Evolutionary conservation across 2,329 filamentous ascomycete genomes (phyloP).

Genomic region (Fusarium xyrophilum): DNA sequence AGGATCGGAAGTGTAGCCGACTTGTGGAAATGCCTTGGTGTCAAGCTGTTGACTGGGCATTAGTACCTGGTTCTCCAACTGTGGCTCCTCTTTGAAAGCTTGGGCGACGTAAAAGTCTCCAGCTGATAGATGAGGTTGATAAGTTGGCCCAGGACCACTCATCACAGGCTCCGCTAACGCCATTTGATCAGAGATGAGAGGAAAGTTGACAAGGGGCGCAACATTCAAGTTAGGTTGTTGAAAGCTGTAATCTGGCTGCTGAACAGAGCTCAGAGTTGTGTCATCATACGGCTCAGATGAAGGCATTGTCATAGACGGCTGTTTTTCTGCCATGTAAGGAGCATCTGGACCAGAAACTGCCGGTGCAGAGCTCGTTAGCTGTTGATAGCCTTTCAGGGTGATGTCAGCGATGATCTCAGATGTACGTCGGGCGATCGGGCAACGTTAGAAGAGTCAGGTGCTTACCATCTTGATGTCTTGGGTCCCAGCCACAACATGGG

Average conservation of each 20-base stretch:
- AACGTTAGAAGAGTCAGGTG: not conserved
- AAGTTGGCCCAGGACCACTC: slow-evolving; percentile 13
- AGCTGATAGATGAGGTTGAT: slow-evolving; percentile 26
- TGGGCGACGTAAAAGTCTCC: slow-evolving; percentile 34
- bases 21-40: slow-evolving; percentile 24
- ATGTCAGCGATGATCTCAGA: slow-evolving; percentile 19
- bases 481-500: slow-evolving; percentile 43
- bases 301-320: slow-evolving; percentile 34
- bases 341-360: slow-evolving; percentile 42
- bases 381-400: slow-evolving; percentile 46
- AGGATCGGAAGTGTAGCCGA: slow-evolving; percentile 32
- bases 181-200: slow-evolving; percentile 30
- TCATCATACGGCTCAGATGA: slow-evolving; percentile 30
- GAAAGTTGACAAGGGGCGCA: slow-evolving; percentile 34
- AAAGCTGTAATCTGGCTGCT: slow-evolving; percentile 24
- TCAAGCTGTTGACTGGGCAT: slow-evolving; percentile 28
- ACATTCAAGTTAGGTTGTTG: slow-evolving; percentile 29
- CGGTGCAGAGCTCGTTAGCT: slow-evolving; percentile 38
- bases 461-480: slow-evolving; percentile 45
- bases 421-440: not conserved
- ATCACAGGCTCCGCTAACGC: slow-evolving; percentile 26
- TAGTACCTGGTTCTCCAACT: slow-evolving; percentile 24
- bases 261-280: slow-evolving; percentile 19
- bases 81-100: slow-evolving; percentile 32
- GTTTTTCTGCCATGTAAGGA: slow-evolving; percentile 45